A percentile compares a stretch with the other conserved stretches of the same genome.
phyloP scores from a whole-genome alignment of 495 filamentous ascomycete genomes.

The Xylaria venustula region DNA sequence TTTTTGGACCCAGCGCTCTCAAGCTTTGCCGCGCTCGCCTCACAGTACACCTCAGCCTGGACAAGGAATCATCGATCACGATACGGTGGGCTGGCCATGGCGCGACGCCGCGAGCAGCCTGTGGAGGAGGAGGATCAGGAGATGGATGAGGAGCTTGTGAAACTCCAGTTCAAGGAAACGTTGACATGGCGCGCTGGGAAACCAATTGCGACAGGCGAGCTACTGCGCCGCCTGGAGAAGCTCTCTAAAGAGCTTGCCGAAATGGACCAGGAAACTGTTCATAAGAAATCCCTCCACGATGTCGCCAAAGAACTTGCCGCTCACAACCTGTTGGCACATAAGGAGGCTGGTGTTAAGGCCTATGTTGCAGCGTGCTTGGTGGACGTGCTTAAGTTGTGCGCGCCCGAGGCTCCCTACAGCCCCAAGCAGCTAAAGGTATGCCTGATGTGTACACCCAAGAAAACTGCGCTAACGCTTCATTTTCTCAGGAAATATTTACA shows the following conservation, averaged over 20 bases:
- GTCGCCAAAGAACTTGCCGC: constrained; percentile 88
- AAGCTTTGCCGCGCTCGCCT: not conserved
- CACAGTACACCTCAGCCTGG: not conserved
- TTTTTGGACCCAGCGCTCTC: not conserved
- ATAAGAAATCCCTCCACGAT: constrained; percentile 73
- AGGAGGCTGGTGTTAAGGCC: constrained; percentile 88
- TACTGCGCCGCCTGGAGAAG: constrained; percentile 74
- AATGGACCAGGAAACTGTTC: constrained; percentile 83
- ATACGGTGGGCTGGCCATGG: constrained; percentile 14
- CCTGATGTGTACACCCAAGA: constrained; percentile 1
- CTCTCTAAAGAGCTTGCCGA: constrained; percentile 81
- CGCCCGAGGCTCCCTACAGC: constrained; percentile 94
- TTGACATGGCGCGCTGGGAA: constrained; percentile 92
- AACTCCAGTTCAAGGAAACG: constrained; percentile 76
- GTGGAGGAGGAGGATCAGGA: constrained; percentile 33
- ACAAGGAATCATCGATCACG: not conserved
- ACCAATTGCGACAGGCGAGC: constrained; percentile 77
- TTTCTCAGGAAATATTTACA: constrained; percentile 81
- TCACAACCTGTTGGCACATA: constrained; percentile 79
- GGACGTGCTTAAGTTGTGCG: constrained; percentile 90
- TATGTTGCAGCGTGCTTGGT: constrained; percentile 87
- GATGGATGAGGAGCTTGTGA: constrained; percentile 33
- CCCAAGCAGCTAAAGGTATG: constrained; percentile 82
- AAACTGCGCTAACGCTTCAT: constrained; percentile 1
- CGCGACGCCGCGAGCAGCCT: constrained; percentile 32